These are phyloP conservation scores for Trametes polyzona DNA, from an alignment of 1,284 basidiomycete genomes.

Conservation along the genomic window DNA sequence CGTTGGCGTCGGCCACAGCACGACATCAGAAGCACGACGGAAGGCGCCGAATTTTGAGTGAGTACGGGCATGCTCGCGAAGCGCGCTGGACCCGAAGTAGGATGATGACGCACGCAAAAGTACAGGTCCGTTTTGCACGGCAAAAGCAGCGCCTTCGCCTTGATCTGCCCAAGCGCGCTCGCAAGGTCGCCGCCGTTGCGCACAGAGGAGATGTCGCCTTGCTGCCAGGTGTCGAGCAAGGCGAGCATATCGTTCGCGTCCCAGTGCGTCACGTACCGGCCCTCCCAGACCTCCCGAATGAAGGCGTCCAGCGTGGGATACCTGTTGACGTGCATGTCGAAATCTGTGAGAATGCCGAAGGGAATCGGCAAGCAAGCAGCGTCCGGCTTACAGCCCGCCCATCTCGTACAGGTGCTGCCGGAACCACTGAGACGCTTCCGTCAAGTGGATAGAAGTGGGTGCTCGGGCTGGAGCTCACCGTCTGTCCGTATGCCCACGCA, in stretches of 20 bases:
- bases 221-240: slow-evolving; percentile 44
- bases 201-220: slow-evolving; percentile 43
- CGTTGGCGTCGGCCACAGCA: not conserved
- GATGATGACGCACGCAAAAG: slow-evolving; percentile 48
- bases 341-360: not conserved
- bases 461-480: slow-evolving; percentile 26
- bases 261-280: slow-evolving; percentile 38
- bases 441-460: not conserved
- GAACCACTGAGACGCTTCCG: slow-evolving; percentile 37
- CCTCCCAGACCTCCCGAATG: slow-evolving; percentile 43
- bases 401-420: slow-evolving; percentile 38
- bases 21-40: not conserved
- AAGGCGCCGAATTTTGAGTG: not conserved
- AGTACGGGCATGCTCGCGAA: not conserved
- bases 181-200: slow-evolving; percentile 26
- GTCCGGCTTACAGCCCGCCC: slow-evolving; percentile 34
- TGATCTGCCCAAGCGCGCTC: slow-evolving; percentile 28
- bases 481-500: slow-evolving; percentile 44
- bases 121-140: slow-evolving; percentile 64
- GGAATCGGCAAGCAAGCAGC: not conserved
- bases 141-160: slow-evolving; percentile 58
- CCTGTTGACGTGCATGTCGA: slow-evolving; percentile 18
- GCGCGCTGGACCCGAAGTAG: not conserved
- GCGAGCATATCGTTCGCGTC: slow-evolving; percentile 46
- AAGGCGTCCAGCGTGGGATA: slow-evolving; percentile 37